Evolutionary conservation across 495 filamentous ascomycete genomes (phyloP).

Genomic region (Neurospora sp.): DNA sequence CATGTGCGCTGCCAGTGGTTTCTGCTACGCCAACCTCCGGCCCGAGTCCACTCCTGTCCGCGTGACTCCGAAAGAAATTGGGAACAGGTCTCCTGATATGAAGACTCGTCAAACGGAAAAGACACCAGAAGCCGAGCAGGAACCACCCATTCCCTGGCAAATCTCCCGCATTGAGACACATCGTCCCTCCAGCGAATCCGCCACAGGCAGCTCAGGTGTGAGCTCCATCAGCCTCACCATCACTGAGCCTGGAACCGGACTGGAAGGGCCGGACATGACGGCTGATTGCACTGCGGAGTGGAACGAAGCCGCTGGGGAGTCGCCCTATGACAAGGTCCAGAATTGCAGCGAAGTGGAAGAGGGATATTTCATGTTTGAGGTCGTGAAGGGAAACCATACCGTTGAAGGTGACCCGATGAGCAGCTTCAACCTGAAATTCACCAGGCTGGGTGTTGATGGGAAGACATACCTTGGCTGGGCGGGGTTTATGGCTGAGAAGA

Average conservation of each 20-base stretch:
- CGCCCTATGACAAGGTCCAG: neutral
- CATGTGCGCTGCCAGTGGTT: neutral
- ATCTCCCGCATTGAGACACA: neutral
- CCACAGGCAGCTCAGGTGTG: neutral
- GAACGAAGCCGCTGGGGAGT: neutral
- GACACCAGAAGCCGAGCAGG: neutral
- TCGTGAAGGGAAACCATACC: neutral
- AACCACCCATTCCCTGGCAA: neutral
- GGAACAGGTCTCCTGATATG: neutral
- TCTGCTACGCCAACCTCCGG: neutral
- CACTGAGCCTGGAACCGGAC: neutral
- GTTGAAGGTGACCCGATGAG: neutral
- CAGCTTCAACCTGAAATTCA: neutral
- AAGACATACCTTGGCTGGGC: neutral
- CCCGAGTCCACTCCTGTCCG: neutral
- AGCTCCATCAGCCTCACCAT: constrained; percentile 3
- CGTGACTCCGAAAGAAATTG: neutral
- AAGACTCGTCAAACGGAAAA: neutral
- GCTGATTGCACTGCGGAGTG: neutral
- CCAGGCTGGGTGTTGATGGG: neutral
- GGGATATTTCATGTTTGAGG: neutral
- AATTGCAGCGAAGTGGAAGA: neutral
- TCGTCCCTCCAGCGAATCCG: neutral
- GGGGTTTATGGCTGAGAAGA: neutral
- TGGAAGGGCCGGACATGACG: neutral